Conservation (phyloP, 768 basidiomycete species). For the Boletus reticuloceps region DNA sequence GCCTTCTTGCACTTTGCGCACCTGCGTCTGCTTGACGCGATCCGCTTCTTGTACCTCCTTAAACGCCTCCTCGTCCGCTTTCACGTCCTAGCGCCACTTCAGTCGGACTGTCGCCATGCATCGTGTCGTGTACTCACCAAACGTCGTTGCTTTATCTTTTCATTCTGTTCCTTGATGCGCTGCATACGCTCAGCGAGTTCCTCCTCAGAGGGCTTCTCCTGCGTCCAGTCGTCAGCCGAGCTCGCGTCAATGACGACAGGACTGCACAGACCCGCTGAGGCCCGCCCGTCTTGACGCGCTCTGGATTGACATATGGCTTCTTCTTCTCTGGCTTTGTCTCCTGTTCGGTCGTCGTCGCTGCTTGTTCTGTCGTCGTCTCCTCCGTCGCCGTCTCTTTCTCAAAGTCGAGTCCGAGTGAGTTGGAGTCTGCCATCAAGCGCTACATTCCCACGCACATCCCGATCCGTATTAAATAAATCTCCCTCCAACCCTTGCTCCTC, state of each 20-base stretch:
- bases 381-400: constrained; percentile 32
- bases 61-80: constrained; percentile 80
- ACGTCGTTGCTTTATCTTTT: constrained; percentile 71
- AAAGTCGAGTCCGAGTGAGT: constrained; percentile 74
- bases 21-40: constrained; percentile 52
- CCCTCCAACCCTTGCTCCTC: background rate
- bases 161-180: constrained; percentile 69
- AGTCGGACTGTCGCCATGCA: background rate
- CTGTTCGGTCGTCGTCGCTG: constrained; percentile 4
- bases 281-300: constrained; percentile 83
- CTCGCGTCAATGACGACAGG: background rate
- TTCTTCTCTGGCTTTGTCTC: constrained; percentile 46
- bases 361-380: constrained; percentile 8
- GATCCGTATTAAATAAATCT: constrained; percentile 9
- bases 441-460: constrained; percentile 22
- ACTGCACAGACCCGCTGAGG: constrained; percentile 52
- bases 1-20: constrained; percentile 64
- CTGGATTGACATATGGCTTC: constrained; percentile 76
- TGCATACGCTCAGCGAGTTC: constrained; percentile 68
- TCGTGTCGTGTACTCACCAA: constrained; percentile 39
- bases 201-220: constrained; percentile 72
- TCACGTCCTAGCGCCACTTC: constrained; percentile 54
- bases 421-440: constrained; percentile 43
- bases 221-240: constrained; percentile 14
- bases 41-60: constrained; percentile 65